Evolutionary conservation across 305 asterid genomes (phyloP).

Genomic region (Solanum hybrid): DNA sequence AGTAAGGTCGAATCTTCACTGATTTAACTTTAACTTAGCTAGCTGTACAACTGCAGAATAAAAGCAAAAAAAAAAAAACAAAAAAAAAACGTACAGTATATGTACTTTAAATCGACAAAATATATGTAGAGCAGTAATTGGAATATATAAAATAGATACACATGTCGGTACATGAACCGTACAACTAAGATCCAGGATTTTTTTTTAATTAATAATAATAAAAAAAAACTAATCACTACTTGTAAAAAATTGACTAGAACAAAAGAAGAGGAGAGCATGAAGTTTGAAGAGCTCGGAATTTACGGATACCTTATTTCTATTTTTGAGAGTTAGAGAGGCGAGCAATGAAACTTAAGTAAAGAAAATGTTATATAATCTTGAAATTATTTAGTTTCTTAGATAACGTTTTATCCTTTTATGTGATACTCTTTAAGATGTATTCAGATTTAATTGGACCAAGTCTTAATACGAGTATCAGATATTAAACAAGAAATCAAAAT

Average conservation of each 20-base stretch:
- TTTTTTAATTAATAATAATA: not conserved
- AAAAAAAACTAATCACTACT: not conserved
- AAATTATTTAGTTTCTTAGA: not conserved
- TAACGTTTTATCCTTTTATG: not conserved
- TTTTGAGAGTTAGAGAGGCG: not conserved
- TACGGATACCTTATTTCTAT: not conserved
- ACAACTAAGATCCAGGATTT: not conserved
- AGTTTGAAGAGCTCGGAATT: not conserved
- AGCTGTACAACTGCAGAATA: not conserved
- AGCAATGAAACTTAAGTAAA: not conserved
- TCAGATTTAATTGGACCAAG: not conserved
- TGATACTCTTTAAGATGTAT: not conserved
- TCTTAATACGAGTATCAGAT: not conserved
- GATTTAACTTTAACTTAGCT: not conserved
- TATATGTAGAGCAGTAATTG: not conserved
- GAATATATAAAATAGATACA: not conserved
- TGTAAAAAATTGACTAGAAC: not conserved
- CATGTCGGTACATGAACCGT: slow-evolving; percentile 12
- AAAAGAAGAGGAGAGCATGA: not conserved
- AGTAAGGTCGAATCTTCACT: not conserved
- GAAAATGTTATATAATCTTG: not conserved
- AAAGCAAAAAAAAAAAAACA: not conserved
- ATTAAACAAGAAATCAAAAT: not conserved
- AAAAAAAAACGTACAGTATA: not conserved
- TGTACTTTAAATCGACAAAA: not conserved